Evolutionary conservation across 2,329 filamentous ascomycete genomes (phyloP), one percentile per base, ranked within the genome.

Genomic region (Didymella exigua): DNA sequence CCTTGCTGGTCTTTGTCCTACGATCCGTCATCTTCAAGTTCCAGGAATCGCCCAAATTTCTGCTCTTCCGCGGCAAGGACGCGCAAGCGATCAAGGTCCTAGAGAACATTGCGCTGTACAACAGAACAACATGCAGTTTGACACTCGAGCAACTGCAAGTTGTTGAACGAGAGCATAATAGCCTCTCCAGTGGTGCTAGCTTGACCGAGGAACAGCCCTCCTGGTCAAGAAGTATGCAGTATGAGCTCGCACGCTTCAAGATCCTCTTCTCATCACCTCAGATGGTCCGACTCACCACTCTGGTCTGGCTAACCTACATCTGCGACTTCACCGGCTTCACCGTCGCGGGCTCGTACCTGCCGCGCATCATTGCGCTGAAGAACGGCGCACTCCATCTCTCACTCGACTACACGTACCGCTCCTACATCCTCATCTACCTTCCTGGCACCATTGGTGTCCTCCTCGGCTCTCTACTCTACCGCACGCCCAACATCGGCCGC

Each of bases 21-120:
- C 81, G 84, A 18, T 76, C 85, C 31, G 78, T 81, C 1, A 65
- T 86, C 31, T 81, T 87, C 61, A 74, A 76, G 4, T 81, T 87
- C 41, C 79, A 78, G 56, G 84, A 87, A 61, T 85, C 83, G 2
- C 84, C 84, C 0, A 87, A 87, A 62, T 86, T 83, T 60, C 75
- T 84, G 5, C 73, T 87, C 7, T 81, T 79, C 36, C 74, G 77
- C 11, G 83, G 83, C 9, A 69, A 77, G 21, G 84, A 87, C 44
- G 78, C 72, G 2, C 75, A 81, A 53, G 78, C 85, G 0, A 78
- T 86, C 38, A 65, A 68, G 24, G 77, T 79, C 1, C 65, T 81
- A 13, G 65, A 78, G 21, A 67, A 76, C 29, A 75, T 80, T n/a
- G 75, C 78, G 5, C 71, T 74, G 33, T 72, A 75, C 65, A 81